These are phyloP conservation scores for Hyaloscypha finlandica DNA, from an alignment of 495 filamentous ascomycete species.

Conservation along the genomic window DNA sequence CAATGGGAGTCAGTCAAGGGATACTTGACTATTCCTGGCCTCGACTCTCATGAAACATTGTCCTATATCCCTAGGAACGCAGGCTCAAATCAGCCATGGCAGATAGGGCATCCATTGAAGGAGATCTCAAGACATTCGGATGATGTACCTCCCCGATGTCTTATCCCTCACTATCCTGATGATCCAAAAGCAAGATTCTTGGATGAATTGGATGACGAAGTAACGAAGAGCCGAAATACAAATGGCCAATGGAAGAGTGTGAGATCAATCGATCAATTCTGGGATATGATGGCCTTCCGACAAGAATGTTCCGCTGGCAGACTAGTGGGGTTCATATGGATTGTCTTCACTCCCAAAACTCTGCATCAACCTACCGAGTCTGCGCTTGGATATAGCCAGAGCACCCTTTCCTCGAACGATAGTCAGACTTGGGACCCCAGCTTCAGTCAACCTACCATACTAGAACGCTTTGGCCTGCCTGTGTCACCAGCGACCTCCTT, in stretches of 20 bases:
- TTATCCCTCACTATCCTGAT: slow-evolving; percentile 91
- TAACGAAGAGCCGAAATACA: slow-evolving; percentile 51
- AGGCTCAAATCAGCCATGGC: slow-evolving; percentile 49
- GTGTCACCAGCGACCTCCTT: slow-evolving; percentile 25
- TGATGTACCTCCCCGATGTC: slow-evolving; percentile 72
- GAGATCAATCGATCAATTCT: slow-evolving; percentile 83
- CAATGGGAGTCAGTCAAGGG: slow-evolving; percentile 54
- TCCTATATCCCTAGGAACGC: slow-evolving; percentile 50
- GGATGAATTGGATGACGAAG: slow-evolving; percentile 82
- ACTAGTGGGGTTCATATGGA: slow-evolving; percentile 92
- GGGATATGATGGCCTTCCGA: slow-evolving; percentile 97
- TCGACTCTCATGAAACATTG: slow-evolving; percentile 73
- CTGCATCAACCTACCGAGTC: slow-evolving; percentile 14
- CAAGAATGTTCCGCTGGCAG: slow-evolving; percentile 94
- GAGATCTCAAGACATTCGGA: slow-evolving; percentile 59
- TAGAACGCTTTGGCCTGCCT: not conserved
- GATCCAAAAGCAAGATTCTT: slow-evolving; percentile 94
- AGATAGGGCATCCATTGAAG: slow-evolving; percentile 55
- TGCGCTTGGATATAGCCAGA: slow-evolving; percentile 21
- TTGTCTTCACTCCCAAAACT: slow-evolving; percentile 66
- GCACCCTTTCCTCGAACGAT: slow-evolving; percentile 39
- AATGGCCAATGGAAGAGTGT: slow-evolving; percentile 80
- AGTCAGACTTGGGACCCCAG: slow-evolving; percentile 8
- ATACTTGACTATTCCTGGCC: slow-evolving; percentile 85
- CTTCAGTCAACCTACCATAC: slow-evolving; percentile 1